Evolutionary conservation across 345 rosid genomes (phyloP), one percentile per base, ranked within the genome.

Genomic region (Heritiera fomes): DNA sequence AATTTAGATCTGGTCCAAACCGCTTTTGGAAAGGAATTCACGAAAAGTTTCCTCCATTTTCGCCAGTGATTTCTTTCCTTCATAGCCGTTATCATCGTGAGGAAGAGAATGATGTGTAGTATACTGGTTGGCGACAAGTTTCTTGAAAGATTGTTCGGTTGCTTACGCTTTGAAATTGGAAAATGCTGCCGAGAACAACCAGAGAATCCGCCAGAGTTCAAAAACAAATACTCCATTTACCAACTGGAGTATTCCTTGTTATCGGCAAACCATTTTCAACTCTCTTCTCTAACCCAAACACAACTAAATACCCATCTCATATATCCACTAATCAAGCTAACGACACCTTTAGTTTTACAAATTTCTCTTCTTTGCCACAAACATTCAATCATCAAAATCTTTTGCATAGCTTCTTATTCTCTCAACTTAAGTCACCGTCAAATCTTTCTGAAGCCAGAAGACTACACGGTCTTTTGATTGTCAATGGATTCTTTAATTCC

Each of bases 391-490:
- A 47, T 59, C 80, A 47, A 52, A 59, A 59, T 52, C 67, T 38
- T 45, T 72, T 60, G 41, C 66, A 45, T 49, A 34, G 38, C 45
- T 7, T 41, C 64, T 62, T 86, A 6, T 82, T 71, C 79, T 80
- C 81, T 72, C 82, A 58, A 64, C 85, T 82, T 41, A 78, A 32
- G 65, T 82, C 82, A 4, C 89, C 87, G 0, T 28, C 77, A 52
- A 61, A 38, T 84, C 80, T 82, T 53, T 55, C 34, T 55, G 81
- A 80, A 69, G 81, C 80, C 77, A 76, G 76, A 81, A 78, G 71
- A 34, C 3, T 78, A 68, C 87, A 80, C 46, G 75, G 71, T 20
- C 67, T 82, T 78, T 20, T 82, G 65, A 28, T 84, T 47, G 78
- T 84, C 75, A 17, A 71, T 49, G 87, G 87, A 14, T 73, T 82